Conservation (phyloP, 176 grass and related monocot species). For the Areca catechu region DNA sequence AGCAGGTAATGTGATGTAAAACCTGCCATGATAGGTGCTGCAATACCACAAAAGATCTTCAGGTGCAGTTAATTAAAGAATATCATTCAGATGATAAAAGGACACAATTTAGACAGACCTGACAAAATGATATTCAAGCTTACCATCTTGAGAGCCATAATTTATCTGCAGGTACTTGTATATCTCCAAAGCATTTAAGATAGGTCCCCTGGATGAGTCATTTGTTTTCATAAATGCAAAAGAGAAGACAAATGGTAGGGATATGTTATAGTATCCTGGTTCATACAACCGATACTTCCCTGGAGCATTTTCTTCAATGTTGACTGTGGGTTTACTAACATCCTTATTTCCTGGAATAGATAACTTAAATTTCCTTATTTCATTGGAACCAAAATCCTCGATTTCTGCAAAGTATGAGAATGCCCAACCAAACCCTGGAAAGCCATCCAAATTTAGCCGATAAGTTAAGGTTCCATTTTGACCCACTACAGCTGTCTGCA, state of each 20-base stretch:
- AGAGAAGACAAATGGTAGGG: slow-evolving; percentile 70
- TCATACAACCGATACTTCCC: slow-evolving; percentile 73
- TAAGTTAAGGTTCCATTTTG: slow-evolving; percentile 73
- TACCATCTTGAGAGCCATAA: slow-evolving; percentile 81
- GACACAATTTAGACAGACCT: not conserved
- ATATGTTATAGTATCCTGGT: slow-evolving; percentile 59
- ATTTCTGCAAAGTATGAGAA: slow-evolving; percentile 92
- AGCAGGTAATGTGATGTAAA: slow-evolving; percentile 41
- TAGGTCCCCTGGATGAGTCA: slow-evolving; percentile 82
- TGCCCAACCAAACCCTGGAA: slow-evolving; percentile 80
- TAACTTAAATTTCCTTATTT: slow-evolving; percentile 80
- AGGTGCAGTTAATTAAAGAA: not conserved
- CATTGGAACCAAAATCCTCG: slow-evolving; percentile 50
- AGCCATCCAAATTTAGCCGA: slow-evolving; percentile 70
- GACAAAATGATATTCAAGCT: not conserved
- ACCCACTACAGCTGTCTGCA: slow-evolving; percentile 92
- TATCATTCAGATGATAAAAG: not conserved
- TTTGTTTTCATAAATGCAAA: slow-evolving; percentile 60
- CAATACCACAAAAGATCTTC: slow-evolving; percentile 1
- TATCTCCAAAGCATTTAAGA: slow-evolving; percentile 85
- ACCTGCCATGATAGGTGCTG: slow-evolving; percentile 56
- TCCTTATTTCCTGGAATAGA: slow-evolving; percentile 52
- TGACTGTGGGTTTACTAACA: slow-evolving; percentile 59
- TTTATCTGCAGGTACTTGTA: slow-evolving; percentile 69
- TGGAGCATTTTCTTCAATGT: slow-evolving; percentile 81